Evolutionary conservation across 2,329 filamentous ascomycete genomes (phyloP).

Genomic region (Venturia oleaginea): DNA sequence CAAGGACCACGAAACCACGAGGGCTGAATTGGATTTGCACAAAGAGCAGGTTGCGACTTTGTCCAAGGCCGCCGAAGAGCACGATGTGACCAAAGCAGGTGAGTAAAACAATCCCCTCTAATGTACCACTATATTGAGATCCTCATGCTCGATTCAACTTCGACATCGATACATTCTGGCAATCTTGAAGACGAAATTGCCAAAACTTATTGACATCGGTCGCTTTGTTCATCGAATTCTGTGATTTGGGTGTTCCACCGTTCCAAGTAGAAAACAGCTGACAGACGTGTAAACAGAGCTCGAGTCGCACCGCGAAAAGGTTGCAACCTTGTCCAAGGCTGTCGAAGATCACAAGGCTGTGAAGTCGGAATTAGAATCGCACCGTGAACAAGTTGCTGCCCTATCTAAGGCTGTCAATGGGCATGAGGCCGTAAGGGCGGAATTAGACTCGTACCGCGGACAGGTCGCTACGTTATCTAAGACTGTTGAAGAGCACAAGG

Average conservation of each 20-base stretch:
- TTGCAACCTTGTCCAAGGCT: background rate
- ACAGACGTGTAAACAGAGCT: background rate
- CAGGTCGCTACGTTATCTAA: constrained; percentile 8
- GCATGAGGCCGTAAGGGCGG: constrained; percentile 1
- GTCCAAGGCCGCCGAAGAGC: background rate
- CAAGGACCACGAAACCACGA: constrained; percentile 6
- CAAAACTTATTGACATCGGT: background rate
- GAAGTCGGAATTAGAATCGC: background rate
- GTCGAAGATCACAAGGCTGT: background rate
- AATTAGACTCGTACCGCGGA: background rate
- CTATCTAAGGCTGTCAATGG: background rate
- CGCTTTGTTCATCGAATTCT: too few species aligned
- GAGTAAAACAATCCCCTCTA: background rate
- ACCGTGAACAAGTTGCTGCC: background rate
- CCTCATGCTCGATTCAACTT: too few species aligned
- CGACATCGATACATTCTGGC: background rate
- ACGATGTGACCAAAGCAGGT: background rate
- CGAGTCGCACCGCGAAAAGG: background rate
- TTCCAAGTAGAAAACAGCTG: background rate
- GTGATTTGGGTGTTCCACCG: background rate
- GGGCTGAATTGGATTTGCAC: constrained; percentile 1
- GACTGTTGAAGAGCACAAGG: constrained; percentile 1
- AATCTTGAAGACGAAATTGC: background rate
- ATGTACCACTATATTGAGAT: background rate
- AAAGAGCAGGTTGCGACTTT: background rate